Percentiles rank a stretch among this genome's conserved stretches.
Evolutionary conservation across 371 early-diverging fungal species (phyloP).

Genomic region (Mucor velutinosus): DNA sequence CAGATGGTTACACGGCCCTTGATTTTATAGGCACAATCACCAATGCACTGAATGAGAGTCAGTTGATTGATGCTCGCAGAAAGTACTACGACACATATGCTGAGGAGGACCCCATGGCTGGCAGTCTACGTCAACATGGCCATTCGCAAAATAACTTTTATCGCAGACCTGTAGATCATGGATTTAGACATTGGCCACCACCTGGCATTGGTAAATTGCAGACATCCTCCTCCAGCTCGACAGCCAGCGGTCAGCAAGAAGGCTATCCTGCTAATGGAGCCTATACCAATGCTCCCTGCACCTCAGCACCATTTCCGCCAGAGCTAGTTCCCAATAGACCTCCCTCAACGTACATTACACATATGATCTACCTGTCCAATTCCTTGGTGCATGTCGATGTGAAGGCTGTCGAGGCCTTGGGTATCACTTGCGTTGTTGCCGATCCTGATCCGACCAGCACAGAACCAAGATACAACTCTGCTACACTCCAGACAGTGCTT

Average conservation of each 20-base stretch:
- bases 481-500: constrained; percentile 14
- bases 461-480: constrained; percentile 22
- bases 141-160: constrained; percentile 12
- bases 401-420: constrained; percentile 55
- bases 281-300: not conserved
- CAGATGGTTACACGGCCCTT: constrained; percentile 67
- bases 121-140: constrained; percentile 4
- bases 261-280: constrained; percentile 24
- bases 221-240: not conserved
- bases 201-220: constrained; percentile 11
- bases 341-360: constrained; percentile 67
- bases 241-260: constrained; percentile 15
- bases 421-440: constrained; percentile 59
- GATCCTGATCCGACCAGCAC: constrained; percentile 24
- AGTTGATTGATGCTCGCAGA: constrained; percentile 47
- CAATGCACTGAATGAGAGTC: constrained; percentile 65
- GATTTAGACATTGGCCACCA: constrained; percentile 37
- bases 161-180: constrained; percentile 35
- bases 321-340: constrained; percentile 47
- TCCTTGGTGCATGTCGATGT: constrained; percentile 61
- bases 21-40: constrained; percentile 74
- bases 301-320: constrained; percentile 35
- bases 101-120: constrained; percentile 17
- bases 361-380: constrained; percentile 67
- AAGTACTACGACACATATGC: constrained; percentile 37